Base-by-base conservation (phyloP, 345 rosid genomes). In the Firmiana major region DNA sequence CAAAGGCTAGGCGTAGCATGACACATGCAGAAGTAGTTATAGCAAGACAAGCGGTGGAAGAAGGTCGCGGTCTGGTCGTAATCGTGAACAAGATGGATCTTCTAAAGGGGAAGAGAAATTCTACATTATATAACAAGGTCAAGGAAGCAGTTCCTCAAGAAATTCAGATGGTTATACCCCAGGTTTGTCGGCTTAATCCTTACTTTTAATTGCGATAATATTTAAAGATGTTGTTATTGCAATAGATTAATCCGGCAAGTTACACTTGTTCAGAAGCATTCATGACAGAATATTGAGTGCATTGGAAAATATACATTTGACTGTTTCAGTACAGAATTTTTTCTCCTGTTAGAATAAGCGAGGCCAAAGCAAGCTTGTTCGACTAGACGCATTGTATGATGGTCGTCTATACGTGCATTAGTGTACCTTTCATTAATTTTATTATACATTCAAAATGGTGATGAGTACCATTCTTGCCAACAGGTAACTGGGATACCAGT, bases 71-170 rank as follows among this genome's bases (percentile, higher is more conserved):
- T 54, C 80, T 93, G 79, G 97, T 96, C 48, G 87, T 93, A 51
- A 83, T 93, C 68, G 97, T 96, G 74, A 93, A 96, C 87, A 95
- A 95, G 86, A 93, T 96, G 98, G 99, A 93, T 84, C 85, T 95
- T 86, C 87, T 95, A 22, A 84, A 81, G 77, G 90, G 98, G 80
- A 88, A 79, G 77, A 78, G 78, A 19, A 86, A 91, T 81, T 83
- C 89, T 5, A 74, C 63, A 63, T 75, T 87, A 77, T 84, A 85
- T 77, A 81, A 92, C 79, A 91, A 84, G 86, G 91, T 96, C 81
- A 92, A 80, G 88, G 92, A 92, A 88, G 94, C 93, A 77, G 97
- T 96, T 87, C 97, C 98, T 43, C 75, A 85, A 77, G 99, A 96
- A 92, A 86, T 96, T 78, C 98, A 96, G 85, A 92, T 89, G 13